Evolutionary conservation across 495 filamentous ascomycete genomes (phyloP).

Genomic region (Penicillium silybi): DNA sequence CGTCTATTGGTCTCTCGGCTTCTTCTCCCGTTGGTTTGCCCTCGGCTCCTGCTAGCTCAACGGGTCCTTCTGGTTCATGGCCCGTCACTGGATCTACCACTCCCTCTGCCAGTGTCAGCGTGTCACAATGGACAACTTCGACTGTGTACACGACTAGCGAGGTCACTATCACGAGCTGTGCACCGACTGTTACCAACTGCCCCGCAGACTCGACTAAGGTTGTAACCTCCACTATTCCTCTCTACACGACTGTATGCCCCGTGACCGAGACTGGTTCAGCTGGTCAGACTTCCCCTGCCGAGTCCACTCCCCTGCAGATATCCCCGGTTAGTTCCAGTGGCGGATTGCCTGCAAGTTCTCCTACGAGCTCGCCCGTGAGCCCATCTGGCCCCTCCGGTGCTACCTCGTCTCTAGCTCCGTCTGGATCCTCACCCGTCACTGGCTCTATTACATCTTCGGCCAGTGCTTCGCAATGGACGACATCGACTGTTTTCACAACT

Average conservation of each 20-base stretch:
- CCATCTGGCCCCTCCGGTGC: not conserved
- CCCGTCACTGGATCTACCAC: not conserved
- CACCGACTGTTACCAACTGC: constrained; percentile 33
- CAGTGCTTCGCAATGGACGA: not conserved
- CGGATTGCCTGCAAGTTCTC: not conserved
- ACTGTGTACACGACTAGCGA: constrained; percentile 20
- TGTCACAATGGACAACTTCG: not conserved
- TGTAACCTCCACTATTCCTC: not conserved
- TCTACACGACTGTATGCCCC: constrained; percentile 16
- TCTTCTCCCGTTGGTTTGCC: not conserved
- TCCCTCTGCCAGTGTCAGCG: not conserved
- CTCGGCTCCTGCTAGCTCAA: not conserved
- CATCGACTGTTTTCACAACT: constrained; percentile 19
- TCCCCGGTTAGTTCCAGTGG: not conserved
- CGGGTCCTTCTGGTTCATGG: not conserved
- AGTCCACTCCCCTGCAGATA: not conserved
- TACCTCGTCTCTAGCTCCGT: not conserved
- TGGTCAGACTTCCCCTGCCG: not conserved
- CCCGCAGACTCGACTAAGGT: constrained; percentile 5
- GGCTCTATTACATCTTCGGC: not conserved
- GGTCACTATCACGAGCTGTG: constrained; percentile 46
- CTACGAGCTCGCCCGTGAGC: not conserved
- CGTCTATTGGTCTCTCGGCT: not conserved
- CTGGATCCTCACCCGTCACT: not conserved
- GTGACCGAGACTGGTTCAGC: constrained; percentile 24